Evolutionary conservation across 768 basidiomycete genomes (phyloP), one percentile per base, ranked within the genome.

Genomic region (Termitomyces titanicus): DNA sequence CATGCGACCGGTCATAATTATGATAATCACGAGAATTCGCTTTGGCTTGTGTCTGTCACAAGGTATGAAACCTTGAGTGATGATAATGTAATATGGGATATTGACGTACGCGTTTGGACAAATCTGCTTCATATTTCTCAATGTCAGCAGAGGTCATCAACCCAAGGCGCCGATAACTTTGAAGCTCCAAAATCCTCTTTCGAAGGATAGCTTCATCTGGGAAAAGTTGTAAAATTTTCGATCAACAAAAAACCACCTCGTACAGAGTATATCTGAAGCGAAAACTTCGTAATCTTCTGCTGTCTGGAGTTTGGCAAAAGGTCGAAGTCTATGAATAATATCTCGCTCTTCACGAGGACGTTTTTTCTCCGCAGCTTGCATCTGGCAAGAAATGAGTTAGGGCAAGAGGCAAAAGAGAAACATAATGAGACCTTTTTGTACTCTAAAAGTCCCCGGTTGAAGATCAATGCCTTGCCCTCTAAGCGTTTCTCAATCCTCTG

Each of bases 301-400:
- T 0, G 93, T 94, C 67, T 97, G 94, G 34, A 98, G 74, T 51
- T 87, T 84, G 25, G 96, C 84, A 69, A 98, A 98, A 3, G 94
- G 92, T 60, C 95, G 89, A 52, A 95, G 79, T 24, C 94, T 85
- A 62, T 92, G 85, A 22, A 94, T 71, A 53, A 98, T 86, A 58
- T 98, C 97, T 60, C 89, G 84, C 64, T 98, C 95, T 58, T 98
- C 96, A 63, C 89, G 87, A 8, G 82, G 81, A 17, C 93, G 79
- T 68, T 97, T 98, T 74, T 95, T 90, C 61, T 99, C 96, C 3
- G 81, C 80, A 10, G 92, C 90, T 79, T 90, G 86, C 76, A 94
- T 89, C 96, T 97, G 65, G 20, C 31, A 47, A 38, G 27, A 10
- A 31, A 24, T 48, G 33, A 58, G 42, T 31, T 44, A 8, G 25